Evolutionary conservation across 805 yeast species (phyloP).

Genomic region (Yarrowia sp.): DNA sequence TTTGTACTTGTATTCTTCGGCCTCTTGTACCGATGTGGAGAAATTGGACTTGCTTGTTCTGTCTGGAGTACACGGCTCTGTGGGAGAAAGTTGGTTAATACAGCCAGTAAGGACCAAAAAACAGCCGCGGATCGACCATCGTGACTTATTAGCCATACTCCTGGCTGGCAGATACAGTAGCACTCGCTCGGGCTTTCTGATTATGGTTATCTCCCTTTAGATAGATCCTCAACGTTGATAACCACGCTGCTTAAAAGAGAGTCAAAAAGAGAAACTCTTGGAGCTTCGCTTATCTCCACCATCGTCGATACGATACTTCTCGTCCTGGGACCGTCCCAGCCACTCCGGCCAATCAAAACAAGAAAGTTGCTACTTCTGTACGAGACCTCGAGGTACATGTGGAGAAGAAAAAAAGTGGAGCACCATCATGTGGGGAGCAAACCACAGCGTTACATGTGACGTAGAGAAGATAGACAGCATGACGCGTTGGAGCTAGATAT

Average conservation of each 20-base stretch:
- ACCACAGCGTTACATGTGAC: slow-evolving; percentile 19
- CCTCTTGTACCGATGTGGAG: too few relatives aligned
- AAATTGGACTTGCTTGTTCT: slow-evolving; percentile 6
- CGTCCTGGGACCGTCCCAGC: too few relatives aligned
- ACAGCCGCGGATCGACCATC: neutral
- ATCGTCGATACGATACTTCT: neutral
- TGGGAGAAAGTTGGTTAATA: neutral
- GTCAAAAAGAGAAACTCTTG: too few relatives aligned
- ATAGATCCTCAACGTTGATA: slow-evolving; percentile 1
- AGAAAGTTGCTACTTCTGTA: slow-evolving; percentile 2
- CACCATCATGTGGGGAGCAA: slow-evolving; percentile 6
- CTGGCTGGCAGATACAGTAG: neutral
- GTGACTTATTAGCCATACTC: too few relatives aligned
- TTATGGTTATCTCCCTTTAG: slow-evolving; percentile 20
- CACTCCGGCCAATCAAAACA: neutral
- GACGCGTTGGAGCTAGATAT: neutral
- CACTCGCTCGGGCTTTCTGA: slow-evolving; percentile 11
- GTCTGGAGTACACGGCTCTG: neutral
- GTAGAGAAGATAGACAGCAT: neutral
- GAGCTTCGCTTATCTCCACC: neutral
- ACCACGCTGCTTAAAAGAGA: neutral
- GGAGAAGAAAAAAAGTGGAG: slow-evolving; percentile 24
- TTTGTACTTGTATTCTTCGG: too few relatives aligned
- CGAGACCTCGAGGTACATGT: neutral
- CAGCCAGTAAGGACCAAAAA: neutral